A percentile compares a stretch with the other conserved stretches of the same genome.
phyloP scores from a whole-genome alignment of 1,284 basidiomycete genomes.

The Ceratobasidium sp. region DNA sequence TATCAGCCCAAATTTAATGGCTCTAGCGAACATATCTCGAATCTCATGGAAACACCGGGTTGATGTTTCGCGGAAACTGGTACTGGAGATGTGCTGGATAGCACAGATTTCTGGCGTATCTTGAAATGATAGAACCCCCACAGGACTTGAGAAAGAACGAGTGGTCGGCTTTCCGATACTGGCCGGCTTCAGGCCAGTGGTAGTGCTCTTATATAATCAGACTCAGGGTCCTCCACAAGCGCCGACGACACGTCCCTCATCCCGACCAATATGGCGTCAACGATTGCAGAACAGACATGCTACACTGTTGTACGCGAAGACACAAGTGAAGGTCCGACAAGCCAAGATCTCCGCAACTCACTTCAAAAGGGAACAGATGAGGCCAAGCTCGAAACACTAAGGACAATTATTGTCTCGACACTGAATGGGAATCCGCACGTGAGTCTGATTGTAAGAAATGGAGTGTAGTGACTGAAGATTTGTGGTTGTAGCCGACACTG shows the following conservation, averaged over 20 bases:
- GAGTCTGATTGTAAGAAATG: slow-evolving; percentile 51
- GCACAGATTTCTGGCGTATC: no score
- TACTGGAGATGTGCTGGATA: no score
- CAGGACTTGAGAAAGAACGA: no score
- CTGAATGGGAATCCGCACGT: slow-evolving; percentile 91
- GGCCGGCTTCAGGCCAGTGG: no score
- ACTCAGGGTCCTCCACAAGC: slow-evolving; percentile 8
- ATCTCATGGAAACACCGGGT: no score
- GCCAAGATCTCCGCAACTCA: slow-evolving; percentile 84
- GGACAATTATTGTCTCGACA: slow-evolving; percentile 94
- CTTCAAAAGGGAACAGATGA: slow-evolving; percentile 97
- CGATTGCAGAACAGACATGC: slow-evolving; percentile 63
- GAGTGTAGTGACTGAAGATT: neutral
- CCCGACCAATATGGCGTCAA: slow-evolving; percentile 5
- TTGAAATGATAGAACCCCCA: no score
- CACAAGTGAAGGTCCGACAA: slow-evolving; percentile 78
- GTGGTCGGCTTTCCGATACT: no score
- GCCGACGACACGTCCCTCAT: slow-evolving; percentile 37
- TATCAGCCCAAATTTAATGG: no score
- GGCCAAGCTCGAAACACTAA: slow-evolving; percentile 96
- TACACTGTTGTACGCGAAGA: slow-evolving; percentile 90
- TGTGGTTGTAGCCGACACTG: slow-evolving; percentile 26
- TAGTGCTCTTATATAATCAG: neutral
- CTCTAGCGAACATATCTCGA: no score
- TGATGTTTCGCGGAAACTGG: no score